Evolutionary conservation across 2,329 filamentous ascomycete genomes (phyloP), one percentile per base, ranked within the genome.

Genomic region (Cordyceps javanica): DNA sequence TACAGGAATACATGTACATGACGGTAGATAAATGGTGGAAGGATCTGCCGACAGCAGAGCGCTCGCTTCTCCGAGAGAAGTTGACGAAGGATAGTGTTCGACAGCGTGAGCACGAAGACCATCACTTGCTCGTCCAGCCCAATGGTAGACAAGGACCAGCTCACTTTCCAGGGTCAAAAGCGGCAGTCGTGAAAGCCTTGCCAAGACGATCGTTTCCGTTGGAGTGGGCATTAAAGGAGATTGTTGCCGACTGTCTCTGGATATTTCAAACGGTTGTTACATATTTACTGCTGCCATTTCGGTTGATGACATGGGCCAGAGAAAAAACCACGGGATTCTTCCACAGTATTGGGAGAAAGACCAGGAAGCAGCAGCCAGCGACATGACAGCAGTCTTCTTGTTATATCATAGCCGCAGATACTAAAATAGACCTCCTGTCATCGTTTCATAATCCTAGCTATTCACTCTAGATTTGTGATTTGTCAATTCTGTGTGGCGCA

Each of bases 1-100:
- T 91, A 30, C 92, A 96, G 63, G 80, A 82, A 52, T 85, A 84
- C 56, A 96, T 96, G 91, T 96, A 89, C 71, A 79, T 85, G 32
- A 86, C 86, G 0, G 90, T 96, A 1, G 80, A 88, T 61, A 78
- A 81, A 55, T 96, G 91, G 91, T 86, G 83, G 1, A 79, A 88
- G 44, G 80, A 83, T 49, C 62, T 66, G 28, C 61, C 62, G 0
- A 44, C 55, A 0, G 50, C 64, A 1, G 67, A 68, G 53, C 62
- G 63, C 36, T 41, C 48, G 8, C 61, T 50, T 7, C 42, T 68
- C 4, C 62, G 66, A 1, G 55, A 62, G 21, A 67, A 64, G 57
- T 58, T 68, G 11, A 65, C 62, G 4, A 67, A 60, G 10, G 66
- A 68, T 5, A 68, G 66, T 3, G 64, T 68, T 5, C 63, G 59